Evolutionary conservation across 1,139 yeast genomes (phyloP).

Genomic region (Saccharomycopsis hybrid): DNA sequence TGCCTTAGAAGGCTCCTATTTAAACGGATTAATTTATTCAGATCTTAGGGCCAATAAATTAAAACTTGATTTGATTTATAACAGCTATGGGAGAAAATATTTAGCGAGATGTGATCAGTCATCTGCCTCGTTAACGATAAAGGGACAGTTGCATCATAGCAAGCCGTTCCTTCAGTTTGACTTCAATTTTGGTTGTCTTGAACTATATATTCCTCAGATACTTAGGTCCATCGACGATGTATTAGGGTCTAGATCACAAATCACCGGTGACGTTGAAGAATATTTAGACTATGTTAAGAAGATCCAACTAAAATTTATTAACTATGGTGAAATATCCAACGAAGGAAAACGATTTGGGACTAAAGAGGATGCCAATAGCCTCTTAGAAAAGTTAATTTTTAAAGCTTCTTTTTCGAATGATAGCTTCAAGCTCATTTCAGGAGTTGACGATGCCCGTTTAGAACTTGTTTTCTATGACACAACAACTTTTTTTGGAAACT

Average conservation of each 20-base stretch:
- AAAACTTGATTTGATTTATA: constrained; percentile 14
- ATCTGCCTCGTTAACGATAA: background rate
- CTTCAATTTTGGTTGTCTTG: constrained; percentile 2
- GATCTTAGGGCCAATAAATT: background rate
- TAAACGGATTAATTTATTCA: constrained; percentile 1
- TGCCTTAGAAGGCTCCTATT: background rate
- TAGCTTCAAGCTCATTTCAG: background rate
- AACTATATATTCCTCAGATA: constrained; percentile 9
- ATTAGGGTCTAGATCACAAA: constrained; percentile 21
- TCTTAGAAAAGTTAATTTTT: background rate
- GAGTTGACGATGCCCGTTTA: constrained; percentile 5
- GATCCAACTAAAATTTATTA: too few species aligned
- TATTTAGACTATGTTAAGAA: background rate
- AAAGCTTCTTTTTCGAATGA: background rate
- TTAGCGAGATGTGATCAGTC: constrained; percentile 10
- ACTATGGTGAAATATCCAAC: too few species aligned
- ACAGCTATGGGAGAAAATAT: constrained; percentile 17
- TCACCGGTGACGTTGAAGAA: constrained; percentile 26
- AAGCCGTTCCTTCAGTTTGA: constrained; percentile 1
- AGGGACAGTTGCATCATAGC: background rate
- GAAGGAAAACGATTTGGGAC: too few species aligned
- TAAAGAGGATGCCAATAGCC: too few species aligned
- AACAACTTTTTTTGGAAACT: background rate
- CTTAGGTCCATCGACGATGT: constrained; percentile 21
- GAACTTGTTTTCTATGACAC: too few species aligned